Evolutionary conservation across 768 basidiomycete species (phyloP), one percentile per base, ranked within the genome.

Genomic region (Pisolithus tinctorius): DNA sequence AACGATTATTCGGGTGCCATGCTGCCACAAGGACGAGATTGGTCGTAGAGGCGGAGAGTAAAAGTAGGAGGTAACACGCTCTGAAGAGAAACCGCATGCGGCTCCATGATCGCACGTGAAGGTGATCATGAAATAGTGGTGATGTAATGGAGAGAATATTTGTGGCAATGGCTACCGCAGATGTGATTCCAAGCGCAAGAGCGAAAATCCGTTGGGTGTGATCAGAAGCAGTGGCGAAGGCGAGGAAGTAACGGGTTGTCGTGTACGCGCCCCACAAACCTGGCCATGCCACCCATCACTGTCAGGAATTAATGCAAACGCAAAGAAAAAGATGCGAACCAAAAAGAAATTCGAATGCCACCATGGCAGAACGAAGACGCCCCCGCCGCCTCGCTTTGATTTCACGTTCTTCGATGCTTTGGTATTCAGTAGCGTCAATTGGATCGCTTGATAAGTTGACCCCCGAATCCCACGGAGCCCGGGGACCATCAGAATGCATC

Each of bases 231-330:
- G 75, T 74, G 4, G 68, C 69, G 57, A 76, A 83, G 4, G 83
- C 81, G 10, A 87, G 58, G 58, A 77, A 82, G 62, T 88, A 90
- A 41, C 86, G 82, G 48, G 81, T 63, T 6, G 77, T 72, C 54
- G 76, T 83, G 63, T 85, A 88, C 7, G 71, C 61, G 26, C 79
- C 75, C 83, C 85, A 89, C 27, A 62, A 63, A 53, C 69, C 84
- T 86, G 49, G 2, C 5, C 25, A 29, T 17, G n/a, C 11, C 13
- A 47, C 9, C 38, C 20, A 25, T 10, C 20, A 41, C 4, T 16
- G n/a, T 45, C 26, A 29, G 27, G 53, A 17, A 53, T 43, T 16
- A 20, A 17, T 4, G 6, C 41, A 6, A 16, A 47, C 45, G 31
- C 34, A 6, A 64, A 42, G 8, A 47, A 30, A 23, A 30, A 10